A percentile compares a stretch with the other conserved stretches of the same genome.
phyloP scores from a whole-genome alignment of 306 rosid species.

The Vigna radiata region DNA sequence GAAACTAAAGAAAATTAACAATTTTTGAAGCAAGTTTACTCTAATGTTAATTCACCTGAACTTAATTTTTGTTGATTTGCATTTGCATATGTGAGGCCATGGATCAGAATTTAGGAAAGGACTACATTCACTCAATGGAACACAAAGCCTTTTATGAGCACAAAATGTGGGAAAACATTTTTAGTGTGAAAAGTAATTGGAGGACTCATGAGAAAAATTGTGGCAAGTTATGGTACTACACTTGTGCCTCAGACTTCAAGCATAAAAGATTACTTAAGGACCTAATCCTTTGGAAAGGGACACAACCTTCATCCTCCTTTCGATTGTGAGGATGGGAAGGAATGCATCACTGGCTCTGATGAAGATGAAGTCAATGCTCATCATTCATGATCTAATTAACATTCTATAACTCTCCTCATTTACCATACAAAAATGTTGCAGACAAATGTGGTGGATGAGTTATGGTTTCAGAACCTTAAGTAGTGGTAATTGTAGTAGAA shows the following conservation, averaged over 20 bases:
- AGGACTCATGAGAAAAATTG: slow-evolving; percentile 96
- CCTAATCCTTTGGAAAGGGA: slow-evolving; percentile 81
- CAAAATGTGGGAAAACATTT: slow-evolving; percentile 83
- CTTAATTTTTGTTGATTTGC: neutral
- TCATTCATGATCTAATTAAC: slow-evolving; percentile 17
- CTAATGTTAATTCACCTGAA: neutral
- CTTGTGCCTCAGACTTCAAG: slow-evolving; percentile 90
- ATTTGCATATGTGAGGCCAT: slow-evolving; percentile 99
- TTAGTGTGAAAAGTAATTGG: slow-evolving; percentile 93
- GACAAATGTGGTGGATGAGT: neutral
- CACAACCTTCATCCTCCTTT: slow-evolving; percentile 62
- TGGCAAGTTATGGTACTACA: slow-evolving; percentile 95
- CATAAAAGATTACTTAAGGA: slow-evolving; percentile 95
- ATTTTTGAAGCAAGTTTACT: neutral
- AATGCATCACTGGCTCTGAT: slow-evolving; percentile 67
- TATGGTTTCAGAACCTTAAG: neutral
- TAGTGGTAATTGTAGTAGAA: neutral
- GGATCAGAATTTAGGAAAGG: slow-evolving; percentile 94
- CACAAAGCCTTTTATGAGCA: slow-evolving; percentile 76
- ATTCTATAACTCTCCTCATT: neutral
- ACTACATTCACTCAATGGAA: slow-evolving; percentile 80
- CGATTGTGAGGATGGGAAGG: slow-evolving; percentile 69
- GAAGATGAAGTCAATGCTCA: slow-evolving; percentile 55
- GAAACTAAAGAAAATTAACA: neutral
- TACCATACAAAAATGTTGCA: neutral